Percentiles rank a stretch among this genome's conserved stretches.
Conservation (phyloP, 805 yeast species). For the Saturnispora serradocipensis region DNA sequence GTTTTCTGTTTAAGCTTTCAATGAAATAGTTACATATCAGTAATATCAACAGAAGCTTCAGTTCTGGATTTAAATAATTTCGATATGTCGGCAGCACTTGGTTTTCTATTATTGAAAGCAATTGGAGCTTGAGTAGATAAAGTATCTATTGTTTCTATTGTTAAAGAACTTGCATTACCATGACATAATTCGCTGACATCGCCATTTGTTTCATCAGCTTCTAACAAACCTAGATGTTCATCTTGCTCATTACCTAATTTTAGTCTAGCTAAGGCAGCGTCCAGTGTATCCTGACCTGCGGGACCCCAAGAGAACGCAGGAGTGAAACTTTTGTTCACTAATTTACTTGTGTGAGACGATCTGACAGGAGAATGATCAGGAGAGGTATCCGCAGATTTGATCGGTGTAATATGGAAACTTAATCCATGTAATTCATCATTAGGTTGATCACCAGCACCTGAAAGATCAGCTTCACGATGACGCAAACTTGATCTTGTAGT, state of each 20-base stretch:
- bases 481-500: not conserved
- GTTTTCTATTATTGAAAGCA: not conserved
- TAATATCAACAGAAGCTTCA: not conserved
- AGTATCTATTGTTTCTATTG: conserved; percentile 6
- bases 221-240: not conserved
- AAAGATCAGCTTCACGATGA: conserved; percentile 3
- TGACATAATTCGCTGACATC: not conserved
- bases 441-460: conserved; percentile 2
- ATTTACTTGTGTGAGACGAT: conserved; percentile 13
- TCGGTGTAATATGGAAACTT: conserved; percentile 23
- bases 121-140: conserved; percentile 5
- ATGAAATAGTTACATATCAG: conserved; percentile 4
- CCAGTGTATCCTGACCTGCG: not conserved
- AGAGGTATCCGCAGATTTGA: conserved; percentile 22
- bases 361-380: conserved; percentile 11
- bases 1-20: not conserved
- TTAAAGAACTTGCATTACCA: conserved; percentile 1
- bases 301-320: conserved; percentile 15
- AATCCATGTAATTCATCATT: conserved; percentile 20
- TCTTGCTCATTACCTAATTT: not conserved
- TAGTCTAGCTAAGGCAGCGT: not conserved
- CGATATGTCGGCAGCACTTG: conserved; percentile 2
- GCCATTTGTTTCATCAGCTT: not conserved
- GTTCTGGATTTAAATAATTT: conserved; percentile 3
- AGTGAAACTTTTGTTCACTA: conserved; percentile 17